Percentiles rank a stretch among this genome's conserved stretches.
These are phyloP conservation scores for Chrysoporthe austroafricana DNA, from an alignment of 2,329 filamentous ascomycete genomes.

Conservation along the genomic window DNA sequence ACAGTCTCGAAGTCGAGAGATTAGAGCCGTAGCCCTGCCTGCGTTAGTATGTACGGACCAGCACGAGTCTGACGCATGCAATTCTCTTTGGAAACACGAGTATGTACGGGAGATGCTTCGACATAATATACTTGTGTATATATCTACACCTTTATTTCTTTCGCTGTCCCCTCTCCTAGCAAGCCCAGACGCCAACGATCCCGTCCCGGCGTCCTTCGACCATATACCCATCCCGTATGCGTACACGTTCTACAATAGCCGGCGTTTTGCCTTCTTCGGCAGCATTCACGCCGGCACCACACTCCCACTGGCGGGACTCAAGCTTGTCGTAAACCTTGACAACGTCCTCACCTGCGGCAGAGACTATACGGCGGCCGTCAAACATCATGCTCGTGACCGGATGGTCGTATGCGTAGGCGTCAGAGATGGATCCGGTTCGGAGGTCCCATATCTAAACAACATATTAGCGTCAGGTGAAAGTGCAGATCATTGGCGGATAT, in stretches of 20 bases:
- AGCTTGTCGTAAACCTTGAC: slow-evolving; percentile 99
- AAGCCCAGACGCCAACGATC: slow-evolving; percentile 88
- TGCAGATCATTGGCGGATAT: background rate
- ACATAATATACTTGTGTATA: slow-evolving; percentile 18
- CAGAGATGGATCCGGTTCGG: slow-evolving; percentile 90
- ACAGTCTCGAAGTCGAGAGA: background rate
- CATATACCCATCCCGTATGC: slow-evolving; percentile 92
- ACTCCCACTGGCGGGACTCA: slow-evolving; percentile 95
- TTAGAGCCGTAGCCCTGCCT: background rate
- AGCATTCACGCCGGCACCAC: slow-evolving; percentile 77
- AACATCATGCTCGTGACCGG: slow-evolving; percentile 98
- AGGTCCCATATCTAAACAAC: slow-evolving; percentile 91
- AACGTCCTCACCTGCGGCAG: slow-evolving; percentile 87
- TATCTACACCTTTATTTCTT: slow-evolving; percentile 9
- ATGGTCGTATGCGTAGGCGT: slow-evolving; percentile 94
- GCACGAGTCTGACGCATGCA: background rate
- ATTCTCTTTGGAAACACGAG: background rate
- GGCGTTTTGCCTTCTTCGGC: slow-evolving; percentile 67
- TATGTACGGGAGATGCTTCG: background rate
- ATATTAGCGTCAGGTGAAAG: background rate
- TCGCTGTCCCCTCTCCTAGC: slow-evolving; percentile 43
- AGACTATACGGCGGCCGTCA: slow-evolving; percentile 84
- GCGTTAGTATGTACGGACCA: background rate
- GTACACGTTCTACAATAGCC: slow-evolving; percentile 79
- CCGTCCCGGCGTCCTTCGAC: slow-evolving; percentile 89